Base-by-base conservation (phyloP, 2,329 filamentous ascomycete genomes). In the Epichloe baconii region DNA sequence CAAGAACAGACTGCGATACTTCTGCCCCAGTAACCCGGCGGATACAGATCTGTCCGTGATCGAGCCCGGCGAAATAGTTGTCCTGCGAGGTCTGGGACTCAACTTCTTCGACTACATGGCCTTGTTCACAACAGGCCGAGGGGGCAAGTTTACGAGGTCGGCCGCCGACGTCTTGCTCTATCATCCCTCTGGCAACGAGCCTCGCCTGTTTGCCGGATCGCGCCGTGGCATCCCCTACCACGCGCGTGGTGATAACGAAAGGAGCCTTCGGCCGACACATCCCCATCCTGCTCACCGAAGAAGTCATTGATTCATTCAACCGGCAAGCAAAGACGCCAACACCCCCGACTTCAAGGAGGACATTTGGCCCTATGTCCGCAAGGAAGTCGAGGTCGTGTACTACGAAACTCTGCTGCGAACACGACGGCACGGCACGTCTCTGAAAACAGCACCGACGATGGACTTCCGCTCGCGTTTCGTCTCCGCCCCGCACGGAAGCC, bases 101-200 rank as follows among this genome's bases (percentile, higher is more conserved):
- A 52, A 52, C 42, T 52, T 52, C 17, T 52, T 52, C 21, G 51
- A 52, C 37, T 48, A 52, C 47, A n/a, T 52, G 14, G 15, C 51
- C 3, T 10, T 52, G 11, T 31, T 52, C 2, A 52, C 51, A 5
- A 49, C 36, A 10, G 51, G 51, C 0, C 47, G 51, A 10, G 51
- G 51, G 2, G 51, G 51, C 4, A 23, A 17, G 7, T 52, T 50
- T 7, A 21, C 36, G 4, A 36, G 21, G 14, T 23, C 43, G 6
- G 10, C 26, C 1, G 15, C 19, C 5, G 19, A 35, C 4, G 17
- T 3, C 12, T 34, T 49, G 10, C 5, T 42, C 2, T 49, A 49
- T 38, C 44, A 46, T 5, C 26, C 51, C 23, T 52, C 51, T 10
- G 51, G 51, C 12, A 35, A 37, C 11, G 51, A 52, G 43, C 51